Conservation (phyloP, 2,329 filamentous ascomycete genomes). For the Hypoxylon sp. region DNA sequence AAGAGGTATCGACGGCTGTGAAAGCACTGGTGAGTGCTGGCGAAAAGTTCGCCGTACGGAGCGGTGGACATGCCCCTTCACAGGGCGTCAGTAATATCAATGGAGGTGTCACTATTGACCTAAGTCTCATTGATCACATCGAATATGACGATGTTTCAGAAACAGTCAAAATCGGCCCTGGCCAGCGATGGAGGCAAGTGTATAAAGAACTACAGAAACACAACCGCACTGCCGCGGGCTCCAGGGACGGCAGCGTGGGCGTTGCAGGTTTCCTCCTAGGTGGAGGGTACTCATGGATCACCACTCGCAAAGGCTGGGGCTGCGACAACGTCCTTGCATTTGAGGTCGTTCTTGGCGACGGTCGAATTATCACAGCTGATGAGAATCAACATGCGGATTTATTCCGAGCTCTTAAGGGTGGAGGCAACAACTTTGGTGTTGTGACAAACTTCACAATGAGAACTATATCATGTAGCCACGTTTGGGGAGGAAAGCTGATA, state of each 20-base stretch:
- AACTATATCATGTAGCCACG: neutral
- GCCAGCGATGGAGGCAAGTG: too few species aligned
- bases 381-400: constrained; percentile 6
- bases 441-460: neutral
- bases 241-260: constrained; percentile 6
- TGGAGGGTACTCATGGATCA: constrained; percentile 26
- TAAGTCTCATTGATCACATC: too few species aligned
- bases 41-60: too few species aligned
- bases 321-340: constrained; percentile 8
- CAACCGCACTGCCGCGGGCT: too few species aligned
- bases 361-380: constrained; percentile 8
- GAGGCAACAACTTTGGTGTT: constrained; percentile 25
- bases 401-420: constrained; percentile 21
- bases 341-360: constrained; percentile 17
- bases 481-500: constrained; percentile 2
- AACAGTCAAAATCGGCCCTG: too few species aligned
- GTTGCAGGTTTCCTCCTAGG: constrained; percentile 40
- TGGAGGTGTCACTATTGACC: too few species aligned
- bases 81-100: too few species aligned
- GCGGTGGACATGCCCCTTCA: too few species aligned
- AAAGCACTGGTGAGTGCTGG: too few species aligned
- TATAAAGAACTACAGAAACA: too few species aligned
- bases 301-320: neutral
- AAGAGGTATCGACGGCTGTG: too few species aligned
- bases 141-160: too few species aligned